Conservation (phyloP, 345 rosid genomes). For the Citrus trifoliata region DNA sequence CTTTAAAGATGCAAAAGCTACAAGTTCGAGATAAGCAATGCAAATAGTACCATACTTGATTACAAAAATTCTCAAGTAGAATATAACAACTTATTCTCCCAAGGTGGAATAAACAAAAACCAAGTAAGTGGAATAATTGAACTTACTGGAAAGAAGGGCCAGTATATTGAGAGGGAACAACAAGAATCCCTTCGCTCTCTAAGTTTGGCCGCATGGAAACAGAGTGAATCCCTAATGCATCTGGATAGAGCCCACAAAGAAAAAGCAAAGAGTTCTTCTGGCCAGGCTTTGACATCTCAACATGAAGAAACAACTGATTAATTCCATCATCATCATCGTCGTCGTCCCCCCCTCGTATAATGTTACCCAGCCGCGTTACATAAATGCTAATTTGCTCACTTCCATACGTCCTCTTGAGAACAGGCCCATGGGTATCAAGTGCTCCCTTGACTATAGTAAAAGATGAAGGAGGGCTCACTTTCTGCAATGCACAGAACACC, state of each 20-base stretch:
- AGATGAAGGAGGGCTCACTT: conserved; percentile 72
- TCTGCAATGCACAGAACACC: conserved; percentile 38
- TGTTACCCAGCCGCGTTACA: conserved; percentile 59
- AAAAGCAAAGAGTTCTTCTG: conserved; percentile 64
- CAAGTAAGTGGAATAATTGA: not conserved
- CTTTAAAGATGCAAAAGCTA: not conserved
- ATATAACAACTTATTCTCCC: not conserved
- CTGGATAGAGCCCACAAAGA: conserved; percentile 90
- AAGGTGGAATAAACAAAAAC: not conserved
- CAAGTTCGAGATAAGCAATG: not conserved
- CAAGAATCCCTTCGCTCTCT: conserved; percentile 33
- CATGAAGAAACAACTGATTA: conserved; percentile 81
- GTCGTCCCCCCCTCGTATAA: conserved; percentile 40
- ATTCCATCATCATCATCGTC: conserved; percentile 66
- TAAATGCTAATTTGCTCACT: conserved; percentile 68
- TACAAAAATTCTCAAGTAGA: not conserved
- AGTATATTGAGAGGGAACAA: conserved; percentile 46
- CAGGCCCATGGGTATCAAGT: conserved; percentile 66
- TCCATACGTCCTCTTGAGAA: conserved; percentile 55
- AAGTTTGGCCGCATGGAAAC: conserved; percentile 73
- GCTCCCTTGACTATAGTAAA: conserved; percentile 72
- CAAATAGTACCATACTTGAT: not conserved
- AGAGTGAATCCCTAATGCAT: conserved; percentile 88
- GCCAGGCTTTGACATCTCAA: conserved; percentile 74
- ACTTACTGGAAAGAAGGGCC: conserved; percentile 84